Conservation (phyloP, 73 alveolate species). For the Stentor coeruleus region DNA sequence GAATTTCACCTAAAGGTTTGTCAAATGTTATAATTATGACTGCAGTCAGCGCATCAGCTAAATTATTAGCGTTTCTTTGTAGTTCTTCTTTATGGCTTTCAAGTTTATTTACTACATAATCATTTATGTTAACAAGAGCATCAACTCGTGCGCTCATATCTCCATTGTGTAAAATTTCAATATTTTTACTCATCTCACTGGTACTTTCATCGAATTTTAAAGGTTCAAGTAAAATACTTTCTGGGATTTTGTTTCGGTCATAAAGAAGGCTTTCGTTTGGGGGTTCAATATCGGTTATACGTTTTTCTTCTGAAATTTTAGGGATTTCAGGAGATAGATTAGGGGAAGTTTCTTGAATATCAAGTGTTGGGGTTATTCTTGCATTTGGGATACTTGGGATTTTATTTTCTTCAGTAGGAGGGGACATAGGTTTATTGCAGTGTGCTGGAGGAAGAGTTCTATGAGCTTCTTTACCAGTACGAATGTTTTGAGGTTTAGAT, state of each 20-base stretch:
- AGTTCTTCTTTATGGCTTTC: conserved; percentile 8
- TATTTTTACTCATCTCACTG: neutral
- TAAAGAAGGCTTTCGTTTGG: conserved; percentile 15
- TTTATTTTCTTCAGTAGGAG: too few species aligned
- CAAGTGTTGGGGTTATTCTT: neutral
- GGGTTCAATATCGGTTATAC: neutral
- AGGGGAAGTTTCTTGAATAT: neutral
- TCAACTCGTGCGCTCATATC: conserved; percentile 19
- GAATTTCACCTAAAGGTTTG: conserved; percentile 40
- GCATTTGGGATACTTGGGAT: neutral
- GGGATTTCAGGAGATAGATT: too few species aligned
- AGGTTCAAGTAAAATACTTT: too few species aligned
- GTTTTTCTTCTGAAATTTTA: too few species aligned
- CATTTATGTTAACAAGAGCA: conserved; percentile 14
- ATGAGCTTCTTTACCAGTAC: too few species aligned
- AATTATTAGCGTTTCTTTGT: neutral
- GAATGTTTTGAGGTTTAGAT: too few species aligned
- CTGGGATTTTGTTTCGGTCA: neutral
- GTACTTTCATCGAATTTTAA: neutral
- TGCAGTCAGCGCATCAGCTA: neutral
- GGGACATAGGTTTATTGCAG: too few species aligned
- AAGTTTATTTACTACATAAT: neutral
- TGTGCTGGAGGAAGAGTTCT: too few species aligned
- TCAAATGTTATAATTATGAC: conserved; percentile 18
- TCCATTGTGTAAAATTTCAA: neutral